Evolutionary conservation across 2,329 filamentous ascomycete species (phyloP).

Genomic region (Fusarium napiforme): DNA sequence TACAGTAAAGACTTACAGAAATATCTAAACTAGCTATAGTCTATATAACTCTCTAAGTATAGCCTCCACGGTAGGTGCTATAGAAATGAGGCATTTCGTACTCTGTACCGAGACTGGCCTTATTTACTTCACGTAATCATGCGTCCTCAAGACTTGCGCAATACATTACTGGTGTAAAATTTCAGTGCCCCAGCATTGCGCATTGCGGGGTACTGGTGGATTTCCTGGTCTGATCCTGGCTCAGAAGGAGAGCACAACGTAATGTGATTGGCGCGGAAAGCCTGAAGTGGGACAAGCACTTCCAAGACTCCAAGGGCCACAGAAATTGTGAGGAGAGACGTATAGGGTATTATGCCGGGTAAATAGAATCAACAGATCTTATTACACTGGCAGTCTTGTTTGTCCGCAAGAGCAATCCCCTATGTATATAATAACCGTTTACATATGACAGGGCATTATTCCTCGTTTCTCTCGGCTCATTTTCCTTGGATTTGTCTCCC

Average conservation of each 20-base stretch:
- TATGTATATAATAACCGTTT: accelerated
- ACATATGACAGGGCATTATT: not conserved
- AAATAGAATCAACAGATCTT: accelerated
- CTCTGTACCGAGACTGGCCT: not conserved
- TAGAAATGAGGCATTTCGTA: accelerated
- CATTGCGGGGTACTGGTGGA: not conserved
- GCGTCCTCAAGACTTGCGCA: not conserved
- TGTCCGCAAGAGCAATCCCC: accelerated
- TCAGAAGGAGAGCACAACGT: not conserved
- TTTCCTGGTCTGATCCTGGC: not conserved
- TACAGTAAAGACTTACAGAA: not conserved
- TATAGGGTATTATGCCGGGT: not conserved
- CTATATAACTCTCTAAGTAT: not conserved
- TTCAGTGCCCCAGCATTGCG: not conserved
- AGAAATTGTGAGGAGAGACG: not conserved
- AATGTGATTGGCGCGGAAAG: not conserved
- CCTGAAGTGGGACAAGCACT: not conserved
- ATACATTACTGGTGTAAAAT: not conserved
- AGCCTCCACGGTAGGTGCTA: accelerated
- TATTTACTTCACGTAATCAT: not conserved
- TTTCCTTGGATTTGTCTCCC: not conserved
- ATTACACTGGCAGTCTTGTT: not conserved
- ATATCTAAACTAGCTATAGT: accelerated
- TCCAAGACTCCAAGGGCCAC: not conserved
- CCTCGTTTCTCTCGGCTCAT: not conserved